phyloP scores from a whole-genome alignment of 2,329 filamentous ascomycete species.

The Penicillium polonicum region DNA sequence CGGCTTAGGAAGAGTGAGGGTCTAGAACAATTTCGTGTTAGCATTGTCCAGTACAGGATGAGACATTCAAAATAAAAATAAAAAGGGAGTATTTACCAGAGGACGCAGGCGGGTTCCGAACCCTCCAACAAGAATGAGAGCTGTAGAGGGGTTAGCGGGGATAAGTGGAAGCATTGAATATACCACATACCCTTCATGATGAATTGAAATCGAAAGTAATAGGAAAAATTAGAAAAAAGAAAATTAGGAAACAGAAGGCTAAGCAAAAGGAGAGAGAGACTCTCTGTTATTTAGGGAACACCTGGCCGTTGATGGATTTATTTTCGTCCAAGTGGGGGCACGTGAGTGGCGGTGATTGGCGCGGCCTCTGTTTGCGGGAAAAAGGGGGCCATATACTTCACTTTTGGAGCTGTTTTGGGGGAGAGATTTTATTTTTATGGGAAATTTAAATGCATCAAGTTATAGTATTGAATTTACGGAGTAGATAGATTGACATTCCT shows the following conservation, averaged over 20 bases:
- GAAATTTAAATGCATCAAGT: not conserved
- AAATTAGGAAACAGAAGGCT: constrained; percentile 8
- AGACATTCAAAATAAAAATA: not conserved
- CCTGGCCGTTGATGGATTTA: constrained; percentile 32
- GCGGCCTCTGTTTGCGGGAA: constrained; percentile 27
- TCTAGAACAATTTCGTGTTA: constrained; percentile 55
- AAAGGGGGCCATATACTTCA: constrained; percentile 19
- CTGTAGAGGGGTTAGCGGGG: constrained; percentile 47
- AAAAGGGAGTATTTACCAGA: constrained; percentile 64
- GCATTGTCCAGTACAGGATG: constrained; percentile 4
- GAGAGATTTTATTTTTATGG: not conserved
- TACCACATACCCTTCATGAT: constrained; percentile 47
- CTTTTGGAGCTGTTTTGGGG: not conserved
- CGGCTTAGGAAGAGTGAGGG: constrained; percentile 93
- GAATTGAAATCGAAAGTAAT: constrained; percentile 9
- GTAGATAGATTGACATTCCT: not conserved
- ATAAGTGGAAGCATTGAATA: constrained; percentile 10
- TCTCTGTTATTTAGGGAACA: constrained; percentile 28
- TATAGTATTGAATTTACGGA: no score
- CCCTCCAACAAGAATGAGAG: constrained; percentile 97
- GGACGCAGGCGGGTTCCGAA: constrained; percentile 97
- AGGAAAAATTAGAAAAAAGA: not conserved
- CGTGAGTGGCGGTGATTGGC: constrained; percentile 27
- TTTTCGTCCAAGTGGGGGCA: constrained; percentile 28
- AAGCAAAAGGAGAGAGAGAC: constrained; percentile 19